Percentiles rank a stretch among this genome's conserved stretches.
phyloP scores from a whole-genome alignment of 345 rosid genomes.

The Dovyalis caffra region DNA sequence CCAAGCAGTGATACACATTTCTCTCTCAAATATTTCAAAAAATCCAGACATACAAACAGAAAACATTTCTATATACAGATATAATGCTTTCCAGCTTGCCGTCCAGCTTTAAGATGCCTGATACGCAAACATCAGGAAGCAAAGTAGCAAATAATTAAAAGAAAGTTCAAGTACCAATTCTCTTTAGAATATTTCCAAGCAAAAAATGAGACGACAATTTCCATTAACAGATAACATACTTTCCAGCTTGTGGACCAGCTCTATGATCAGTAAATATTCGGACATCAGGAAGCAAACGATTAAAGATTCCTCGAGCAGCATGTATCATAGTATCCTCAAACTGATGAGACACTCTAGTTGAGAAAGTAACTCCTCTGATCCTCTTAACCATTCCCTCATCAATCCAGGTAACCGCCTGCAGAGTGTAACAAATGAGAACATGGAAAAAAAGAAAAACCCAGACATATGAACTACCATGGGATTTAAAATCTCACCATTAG shows the following conservation, averaged over 20 bases:
- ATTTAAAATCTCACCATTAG: slow-evolving; percentile 45
- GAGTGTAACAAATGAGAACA: slow-evolving; percentile 20
- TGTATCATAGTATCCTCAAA: slow-evolving; percentile 75
- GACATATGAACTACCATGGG: not conserved
- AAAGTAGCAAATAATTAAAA: not conserved
- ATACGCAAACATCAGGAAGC: not conserved
- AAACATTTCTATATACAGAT: not conserved
- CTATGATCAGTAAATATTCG: slow-evolving; percentile 69
- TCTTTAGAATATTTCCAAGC: not conserved
- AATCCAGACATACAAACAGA: not conserved
- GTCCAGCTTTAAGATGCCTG: too few species aligned
- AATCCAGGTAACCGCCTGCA: slow-evolving; percentile 70
- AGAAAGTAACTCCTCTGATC: slow-evolving; percentile 84
- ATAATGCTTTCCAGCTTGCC: too few species aligned
- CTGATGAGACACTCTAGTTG: slow-evolving; percentile 65
- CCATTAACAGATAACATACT: slow-evolving; percentile 44
- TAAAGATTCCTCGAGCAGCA: slow-evolving; percentile 90
- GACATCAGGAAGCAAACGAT: slow-evolving; percentile 85
- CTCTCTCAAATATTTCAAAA: not conserved
- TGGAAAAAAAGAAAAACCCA: not conserved
- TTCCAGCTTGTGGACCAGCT: slow-evolving; percentile 77
- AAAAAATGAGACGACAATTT: not conserved
- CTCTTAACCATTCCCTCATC: slow-evolving; percentile 93
- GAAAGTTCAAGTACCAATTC: not conserved
- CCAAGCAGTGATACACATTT: not conserved